Conservation (phyloP, 2,329 filamentous ascomycete species). For the Lachnellula hyalina region DNA sequence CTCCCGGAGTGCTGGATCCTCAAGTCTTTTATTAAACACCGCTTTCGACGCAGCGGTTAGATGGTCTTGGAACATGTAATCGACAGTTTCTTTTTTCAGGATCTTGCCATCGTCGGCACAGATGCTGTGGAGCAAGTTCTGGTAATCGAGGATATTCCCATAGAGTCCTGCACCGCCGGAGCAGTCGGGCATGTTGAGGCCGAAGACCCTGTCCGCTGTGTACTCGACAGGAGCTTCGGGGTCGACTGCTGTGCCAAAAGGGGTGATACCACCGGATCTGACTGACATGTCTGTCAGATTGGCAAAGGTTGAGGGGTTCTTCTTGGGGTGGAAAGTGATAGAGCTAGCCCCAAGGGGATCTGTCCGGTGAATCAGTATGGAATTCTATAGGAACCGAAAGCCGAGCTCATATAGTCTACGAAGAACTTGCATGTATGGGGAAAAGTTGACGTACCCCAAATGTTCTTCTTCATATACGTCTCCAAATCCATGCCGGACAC, state of each 20-base stretch:
- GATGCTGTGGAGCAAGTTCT: slow-evolving; percentile 40
- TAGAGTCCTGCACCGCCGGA: slow-evolving; percentile 35
- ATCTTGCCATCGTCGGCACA: slow-evolving; percentile 44
- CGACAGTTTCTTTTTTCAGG: slow-evolving; percentile 36
- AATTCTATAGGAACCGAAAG: no score
- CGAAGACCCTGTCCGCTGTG: slow-evolving; percentile 4
- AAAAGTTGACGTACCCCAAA: slow-evolving; percentile 28
- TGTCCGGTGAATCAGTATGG: no score
- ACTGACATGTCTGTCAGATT: slow-evolving; percentile 19
- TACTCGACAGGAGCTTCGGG: slow-evolving; percentile 12
- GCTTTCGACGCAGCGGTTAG: slow-evolving; percentile 30
- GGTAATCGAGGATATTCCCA: slow-evolving; percentile 37
- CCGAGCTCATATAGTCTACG: no score
- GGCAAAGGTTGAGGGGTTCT: slow-evolving; percentile 11
- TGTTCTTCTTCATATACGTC: slow-evolving; percentile 41
- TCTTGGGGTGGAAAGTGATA: slow-evolving; percentile 19
- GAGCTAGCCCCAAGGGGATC: slow-evolving; percentile 18
- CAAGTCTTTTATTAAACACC: slow-evolving; percentile 20
- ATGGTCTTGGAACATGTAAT: slow-evolving; percentile 43
- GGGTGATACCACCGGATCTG: slow-evolving; percentile 14
- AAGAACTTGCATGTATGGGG: no score
- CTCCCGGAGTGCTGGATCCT: slow-evolving; percentile 9
- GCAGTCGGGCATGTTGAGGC: slow-evolving; percentile 4
- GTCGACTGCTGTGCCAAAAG: slow-evolving; percentile 11
- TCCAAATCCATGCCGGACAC: slow-evolving; percentile 17